phyloP scores from a whole-genome alignment of 768 basidiomycete species.

The Lactarius akahatsu region DNA sequence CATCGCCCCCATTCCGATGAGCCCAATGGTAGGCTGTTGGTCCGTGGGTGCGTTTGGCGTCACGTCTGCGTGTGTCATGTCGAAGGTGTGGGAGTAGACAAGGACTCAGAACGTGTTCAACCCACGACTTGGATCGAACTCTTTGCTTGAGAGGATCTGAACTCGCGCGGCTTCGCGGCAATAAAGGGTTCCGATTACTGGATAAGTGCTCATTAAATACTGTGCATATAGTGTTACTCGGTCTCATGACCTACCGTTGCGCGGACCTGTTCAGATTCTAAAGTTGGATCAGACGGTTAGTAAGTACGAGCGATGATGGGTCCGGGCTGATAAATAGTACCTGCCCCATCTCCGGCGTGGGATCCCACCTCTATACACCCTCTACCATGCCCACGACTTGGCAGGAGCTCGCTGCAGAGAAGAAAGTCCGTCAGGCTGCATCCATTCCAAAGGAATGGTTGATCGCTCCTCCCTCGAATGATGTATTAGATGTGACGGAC shows the following conservation, averaged over 20 bases:
- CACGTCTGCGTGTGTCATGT: constrained; percentile 30
- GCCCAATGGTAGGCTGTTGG: constrained; percentile 75
- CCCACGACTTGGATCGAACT: background rate
- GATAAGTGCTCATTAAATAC: no score
- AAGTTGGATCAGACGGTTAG: background rate
- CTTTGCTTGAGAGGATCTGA: background rate
- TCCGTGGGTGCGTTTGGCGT: constrained; percentile 40
- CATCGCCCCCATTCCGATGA: constrained; percentile 99
- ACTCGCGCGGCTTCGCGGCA: background rate
- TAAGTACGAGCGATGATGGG: background rate
- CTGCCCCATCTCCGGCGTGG: background rate
- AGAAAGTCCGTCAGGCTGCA: constrained; percentile 43
- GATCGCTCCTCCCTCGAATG: constrained; percentile 46
- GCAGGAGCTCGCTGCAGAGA: constrained; percentile 25
- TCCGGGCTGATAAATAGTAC: background rate
- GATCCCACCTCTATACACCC: background rate
- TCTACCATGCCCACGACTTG: constrained; percentile 20
- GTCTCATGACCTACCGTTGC: no score
- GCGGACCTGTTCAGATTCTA: no score
- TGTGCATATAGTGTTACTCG: no score
- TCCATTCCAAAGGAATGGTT: constrained; percentile 68
- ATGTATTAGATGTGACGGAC: constrained; percentile 50
- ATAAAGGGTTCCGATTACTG: background rate
- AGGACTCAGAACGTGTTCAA: no score
- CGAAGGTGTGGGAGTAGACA: background rate